A percentile compares a stretch with the other conserved stretches of the same genome.
phyloP scores from a whole-genome alignment of 768 basidiomycete genomes.

The Russula vinacea region DNA sequence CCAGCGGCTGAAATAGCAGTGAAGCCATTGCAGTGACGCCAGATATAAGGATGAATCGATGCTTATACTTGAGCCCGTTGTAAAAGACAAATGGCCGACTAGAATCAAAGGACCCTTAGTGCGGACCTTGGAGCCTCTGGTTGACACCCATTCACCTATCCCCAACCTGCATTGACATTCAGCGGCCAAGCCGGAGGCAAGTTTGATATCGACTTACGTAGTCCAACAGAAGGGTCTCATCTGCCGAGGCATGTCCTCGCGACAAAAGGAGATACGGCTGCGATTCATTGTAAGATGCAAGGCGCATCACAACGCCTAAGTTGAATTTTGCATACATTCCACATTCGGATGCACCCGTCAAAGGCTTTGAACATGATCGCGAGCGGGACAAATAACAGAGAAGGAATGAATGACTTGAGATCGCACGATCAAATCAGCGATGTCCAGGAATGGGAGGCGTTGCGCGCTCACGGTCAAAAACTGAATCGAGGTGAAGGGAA shows the following conservation, averaged over 20 bases:
- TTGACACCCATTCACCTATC: conserved; percentile 14
- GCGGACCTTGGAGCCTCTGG: neutral
- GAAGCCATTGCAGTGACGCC: conserved; percentile 46
- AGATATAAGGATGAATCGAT: conserved; percentile 54
- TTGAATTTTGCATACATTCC: conserved; percentile 46
- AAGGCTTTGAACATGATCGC: conserved; percentile 49
- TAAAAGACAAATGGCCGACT: conserved; percentile 26
- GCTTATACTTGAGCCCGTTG: conserved; percentile 48
- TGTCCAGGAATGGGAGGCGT: neutral
- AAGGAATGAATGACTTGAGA: conserved; percentile 57
- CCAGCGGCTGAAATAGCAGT: conserved; percentile 56
- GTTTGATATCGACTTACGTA: conserved; percentile 49
- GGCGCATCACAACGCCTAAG: neutral
- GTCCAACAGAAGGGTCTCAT: conserved; percentile 61
- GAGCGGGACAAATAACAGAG: conserved; percentile 48
- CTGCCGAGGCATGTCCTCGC: conserved; percentile 50
- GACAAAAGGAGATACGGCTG: conserved; percentile 64
- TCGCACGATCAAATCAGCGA: conserved; percentile 4
- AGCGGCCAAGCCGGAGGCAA: neutral
- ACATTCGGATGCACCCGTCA: conserved; percentile 54
- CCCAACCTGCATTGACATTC: conserved; percentile 7
- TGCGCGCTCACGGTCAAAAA: conserved; percentile 44
- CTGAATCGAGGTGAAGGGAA: conserved; percentile 47
- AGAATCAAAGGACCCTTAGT: neutral
- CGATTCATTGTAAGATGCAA: conserved; percentile 11